Evolutionary conservation across 2,329 filamentous ascomycete genomes (phyloP).

Genomic region (Alternaria gaisen): DNA sequence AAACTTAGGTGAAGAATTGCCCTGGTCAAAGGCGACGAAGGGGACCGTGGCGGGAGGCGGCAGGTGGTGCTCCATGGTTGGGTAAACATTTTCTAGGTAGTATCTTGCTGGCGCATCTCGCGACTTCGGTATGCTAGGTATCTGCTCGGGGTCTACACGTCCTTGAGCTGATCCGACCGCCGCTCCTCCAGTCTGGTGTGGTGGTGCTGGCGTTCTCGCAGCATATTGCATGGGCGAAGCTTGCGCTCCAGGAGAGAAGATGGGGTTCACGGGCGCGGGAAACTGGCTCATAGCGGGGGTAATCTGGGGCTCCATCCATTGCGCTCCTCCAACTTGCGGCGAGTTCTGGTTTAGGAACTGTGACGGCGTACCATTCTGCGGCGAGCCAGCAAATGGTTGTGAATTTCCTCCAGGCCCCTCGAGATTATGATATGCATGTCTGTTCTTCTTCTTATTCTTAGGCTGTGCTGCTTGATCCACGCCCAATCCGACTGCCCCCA

Average conservation of each 20-base stretch:
- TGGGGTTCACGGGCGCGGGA: conserved; percentile 63
- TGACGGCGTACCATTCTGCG: conserved; percentile 64
- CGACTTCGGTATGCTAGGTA: conserved; percentile 87
- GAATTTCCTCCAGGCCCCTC: conserved; percentile 73
- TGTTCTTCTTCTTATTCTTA: conserved; percentile 86
- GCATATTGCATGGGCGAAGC: conserved; percentile 50
- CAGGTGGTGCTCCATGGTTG: conserved; percentile 92
- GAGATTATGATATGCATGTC: conserved; percentile 89
- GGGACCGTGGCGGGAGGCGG: conserved; percentile 88
- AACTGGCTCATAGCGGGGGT: conserved; percentile 67
- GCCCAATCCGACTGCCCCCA: conserved; percentile 41
- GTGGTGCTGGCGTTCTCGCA: conserved; percentile 38
- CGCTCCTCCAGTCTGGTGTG: conserved; percentile 40
- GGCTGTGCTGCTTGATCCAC: conserved; percentile 55
- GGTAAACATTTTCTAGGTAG: conserved; percentile 88
- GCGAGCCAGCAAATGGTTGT: conserved; percentile 74
- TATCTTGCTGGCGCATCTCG: conserved; percentile 83
- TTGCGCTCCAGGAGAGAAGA: conserved; percentile 57
- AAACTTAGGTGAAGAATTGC: conserved; percentile 94
- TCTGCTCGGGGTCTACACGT: conserved; percentile 87
- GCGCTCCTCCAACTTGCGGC: conserved; percentile 44
- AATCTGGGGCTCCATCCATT: conserved; percentile 54
- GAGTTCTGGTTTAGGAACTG: conserved; percentile 65
- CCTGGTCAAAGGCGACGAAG: conserved; percentile 94
- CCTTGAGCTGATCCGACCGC: conserved; percentile 70